Base-by-base conservation (phyloP, 371 early-diverging fungal genomes). In the Mucor indicus region DNA sequence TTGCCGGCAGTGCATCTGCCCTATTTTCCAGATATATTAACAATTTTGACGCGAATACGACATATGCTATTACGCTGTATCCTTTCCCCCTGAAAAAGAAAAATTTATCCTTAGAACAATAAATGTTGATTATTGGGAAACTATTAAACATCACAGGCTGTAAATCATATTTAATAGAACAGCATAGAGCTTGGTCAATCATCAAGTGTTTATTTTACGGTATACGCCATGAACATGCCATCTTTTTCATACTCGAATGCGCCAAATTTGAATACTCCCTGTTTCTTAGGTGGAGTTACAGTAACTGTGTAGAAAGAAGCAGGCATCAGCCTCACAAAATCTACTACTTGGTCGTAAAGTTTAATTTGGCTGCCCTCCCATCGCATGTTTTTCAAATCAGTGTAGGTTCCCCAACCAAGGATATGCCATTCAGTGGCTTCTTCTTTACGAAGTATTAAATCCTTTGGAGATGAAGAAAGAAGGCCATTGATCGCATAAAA, bases 341-440 rank as follows among this genome's bases (percentile, higher is more conserved):
- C 23, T 1, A 60, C 50, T 10, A 17, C 20, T 9, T 33, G 5
- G 9, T 41, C 62, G 33, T 46, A 52, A 35, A 53, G 32, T 0
- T 23, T 25, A 10, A 60, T 39, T 3, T 39, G 6, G 1, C 46
- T 63, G 12, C 60, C 42, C 23, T 68, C 45, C 75, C 75, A 75
- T 17, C 55, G 38, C 3, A 75, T 25, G n/a, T 45, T 24, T 15
- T 57, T 53, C 9, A 60, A 45, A 38, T 71, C 75, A 32, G 57
- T 46, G 27, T 57, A 56, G 0, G 64, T 59, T 11, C 75, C 75
- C 75, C 75, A 75, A 4, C 62, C 69, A 11, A 75, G 36, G 2
- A 75, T 27, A 44, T 75, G 69, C 75, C 75, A 75, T 15, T 55
- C 7, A 27, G 11, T 41, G 0, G 49, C 35, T 1, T 32, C 30